These are phyloP conservation scores for Helianthus tuberosus DNA, from an alignment of 129 eudicot species.

Conservation along the genomic window DNA sequence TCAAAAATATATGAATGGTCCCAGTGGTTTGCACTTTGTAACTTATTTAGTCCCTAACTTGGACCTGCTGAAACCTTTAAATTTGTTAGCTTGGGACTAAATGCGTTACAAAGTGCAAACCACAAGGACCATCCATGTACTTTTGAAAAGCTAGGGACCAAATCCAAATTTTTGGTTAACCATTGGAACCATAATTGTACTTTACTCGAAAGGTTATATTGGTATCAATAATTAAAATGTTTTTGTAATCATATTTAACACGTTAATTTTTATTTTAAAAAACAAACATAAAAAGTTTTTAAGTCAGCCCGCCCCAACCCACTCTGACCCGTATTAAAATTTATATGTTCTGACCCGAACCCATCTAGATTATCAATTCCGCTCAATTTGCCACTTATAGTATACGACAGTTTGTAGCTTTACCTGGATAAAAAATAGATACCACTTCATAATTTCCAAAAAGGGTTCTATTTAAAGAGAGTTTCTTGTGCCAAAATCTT, in stretches of 20 bases:
- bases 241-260: not conserved
- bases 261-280: not conserved
- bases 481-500: conserved; percentile 62
- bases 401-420: not conserved
- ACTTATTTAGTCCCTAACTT: too few species aligned
- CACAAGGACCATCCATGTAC: too few species aligned
- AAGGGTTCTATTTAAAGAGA: conserved; percentile 72
- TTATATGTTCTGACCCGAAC: not conserved
- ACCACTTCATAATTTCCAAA: conserved; percentile 79
- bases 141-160: too few species aligned
- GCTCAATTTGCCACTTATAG: not conserved
- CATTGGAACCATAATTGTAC: too few species aligned
- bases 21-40: too few species aligned
- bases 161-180: too few species aligned
- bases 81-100: too few species aligned
- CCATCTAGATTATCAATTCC: not conserved
- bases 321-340: not conserved
- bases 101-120: too few species aligned
- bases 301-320: not conserved
- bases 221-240: not conserved
- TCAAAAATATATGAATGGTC: too few species aligned
- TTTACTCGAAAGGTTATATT: not conserved
- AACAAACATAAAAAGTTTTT: not conserved
- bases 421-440: conserved; percentile 75
- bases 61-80: too few species aligned